phyloP scores from a whole-genome alignment of 1,139 yeast genomes.

The Debaryomyces sp. region DNA sequence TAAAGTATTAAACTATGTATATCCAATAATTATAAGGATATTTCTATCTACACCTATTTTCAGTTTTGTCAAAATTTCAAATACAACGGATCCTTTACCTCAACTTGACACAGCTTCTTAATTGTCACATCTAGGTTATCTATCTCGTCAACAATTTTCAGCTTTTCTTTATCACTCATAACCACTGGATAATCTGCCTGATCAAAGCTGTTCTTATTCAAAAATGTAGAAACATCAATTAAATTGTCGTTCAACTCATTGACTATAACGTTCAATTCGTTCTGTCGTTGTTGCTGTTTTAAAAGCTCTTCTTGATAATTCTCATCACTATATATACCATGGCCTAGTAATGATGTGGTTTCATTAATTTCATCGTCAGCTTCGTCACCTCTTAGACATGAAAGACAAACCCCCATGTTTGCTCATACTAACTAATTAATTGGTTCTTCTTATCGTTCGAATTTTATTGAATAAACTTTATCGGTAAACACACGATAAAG shows the following conservation, averaged over 20 bases:
- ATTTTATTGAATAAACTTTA: background rate
- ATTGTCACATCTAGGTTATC: conserved; percentile 22
- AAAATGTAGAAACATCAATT: conserved; percentile 47
- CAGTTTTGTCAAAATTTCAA: conserved; percentile 23
- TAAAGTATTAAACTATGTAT: too few relatives aligned
- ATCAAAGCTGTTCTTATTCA: conserved; percentile 22
- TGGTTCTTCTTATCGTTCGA: conserved; percentile 1
- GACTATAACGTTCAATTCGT: conserved; percentile 44
- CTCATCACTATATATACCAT: conserved; percentile 34
- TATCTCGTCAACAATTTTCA: conserved; percentile 22
- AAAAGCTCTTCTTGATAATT: conserved; percentile 42
- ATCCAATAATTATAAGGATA: too few relatives aligned
- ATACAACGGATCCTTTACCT: conserved; percentile 29
- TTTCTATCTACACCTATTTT: background rate
- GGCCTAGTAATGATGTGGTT: conserved; percentile 37
- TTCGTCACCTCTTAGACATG: conserved; percentile 42
- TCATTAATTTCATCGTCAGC: conserved; percentile 40
- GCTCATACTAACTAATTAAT: background rate
- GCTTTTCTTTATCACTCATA: conserved; percentile 23
- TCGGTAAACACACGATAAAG: background rate
- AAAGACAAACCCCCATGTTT: conserved; percentile 50
- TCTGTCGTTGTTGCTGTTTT: conserved; percentile 47
- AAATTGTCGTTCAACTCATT: conserved; percentile 47
- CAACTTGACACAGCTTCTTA: conserved; percentile 26
- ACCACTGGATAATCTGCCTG: conserved; percentile 17